phyloP scores from a whole-genome alignment of 345 rosid species.

The Eucalyptus albens region DNA sequence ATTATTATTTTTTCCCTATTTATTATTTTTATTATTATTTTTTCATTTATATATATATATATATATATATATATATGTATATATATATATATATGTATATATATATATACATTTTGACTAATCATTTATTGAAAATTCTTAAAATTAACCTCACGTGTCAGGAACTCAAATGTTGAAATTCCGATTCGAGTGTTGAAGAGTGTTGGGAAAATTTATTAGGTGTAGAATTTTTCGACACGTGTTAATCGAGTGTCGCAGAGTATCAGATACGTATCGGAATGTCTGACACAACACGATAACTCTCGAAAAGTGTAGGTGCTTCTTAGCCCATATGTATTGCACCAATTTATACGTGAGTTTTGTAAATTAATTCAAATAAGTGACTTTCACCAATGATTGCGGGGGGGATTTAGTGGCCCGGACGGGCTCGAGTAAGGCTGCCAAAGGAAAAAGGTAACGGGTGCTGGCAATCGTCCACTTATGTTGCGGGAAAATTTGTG shows the following conservation, averaged over 20 bases:
- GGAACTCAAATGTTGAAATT: no score
- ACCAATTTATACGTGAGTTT: not conserved
- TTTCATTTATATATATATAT: no score
- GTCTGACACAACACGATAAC: no score
- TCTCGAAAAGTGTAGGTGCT: fast-evolving
- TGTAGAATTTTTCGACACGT: no score
- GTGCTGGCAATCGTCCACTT: not conserved
- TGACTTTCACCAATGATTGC: not conserved
- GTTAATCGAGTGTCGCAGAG: no score
- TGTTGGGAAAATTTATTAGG: fast-evolving
- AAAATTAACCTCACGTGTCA: no score
- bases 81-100: no score
- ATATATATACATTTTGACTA: fast-evolving
- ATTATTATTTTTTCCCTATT: no score
- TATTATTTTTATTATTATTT: no score
- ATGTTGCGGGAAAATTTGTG: not conserved
- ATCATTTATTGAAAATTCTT: no score
- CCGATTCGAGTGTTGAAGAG: fast-evolving
- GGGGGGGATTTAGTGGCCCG: not conserved
- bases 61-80: no score
- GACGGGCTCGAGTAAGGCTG: not conserved
- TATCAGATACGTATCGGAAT: no score
- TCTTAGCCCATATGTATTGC: not conserved
- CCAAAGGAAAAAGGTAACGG: not conserved
- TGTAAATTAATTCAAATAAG: not conserved